Base-by-base conservation (phyloP, 108 stramenopile species). In the Cyclotella choctawhatcheeana region DNA sequence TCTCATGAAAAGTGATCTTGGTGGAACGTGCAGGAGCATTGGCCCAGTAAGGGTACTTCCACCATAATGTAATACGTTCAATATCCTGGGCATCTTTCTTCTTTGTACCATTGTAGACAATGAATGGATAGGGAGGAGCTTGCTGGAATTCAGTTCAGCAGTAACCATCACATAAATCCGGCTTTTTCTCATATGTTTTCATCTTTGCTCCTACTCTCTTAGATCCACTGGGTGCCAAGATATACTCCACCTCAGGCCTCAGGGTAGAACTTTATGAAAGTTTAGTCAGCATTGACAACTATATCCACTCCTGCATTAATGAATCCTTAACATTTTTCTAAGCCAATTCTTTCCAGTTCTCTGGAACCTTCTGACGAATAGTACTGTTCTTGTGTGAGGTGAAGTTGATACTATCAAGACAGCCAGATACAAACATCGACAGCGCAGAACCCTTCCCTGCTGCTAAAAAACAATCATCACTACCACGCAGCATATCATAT, bases 141-240 rank as follows among this genome's bases (percentile, higher is more conserved):
- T 10, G 17, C 18, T 50, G 4, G 48, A 13, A n/a, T 50, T 18
- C n/a, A 50, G 17, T n/a, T 50, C 48, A 4, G 48, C 6, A 4
- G n/a, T 18, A 50, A 50, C 48, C 48, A 50, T 50, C 48, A 50
- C 17, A n/a, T 50, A n/a, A 50, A 50, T 13, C 48, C 48, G 12
- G 48, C 48, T n/a, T 50, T 50, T 18, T 50, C 48, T n/a, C 18
- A 10, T 3, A 50, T 18, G 12, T n/a, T n/a, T 50, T 50, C 12
- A 50, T 17, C 48, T 50, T 50, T 3, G 17, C 17, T 4, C 48
- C 48, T 18, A 50, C 18, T 18, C 48, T 10, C 18, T 50, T 50
- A 4, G 48, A 10, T 50, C 48, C 48, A 4, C 4, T 18, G 12
- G 48, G 48, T 50, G 17, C 48, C 6, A 50, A 17, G 4, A 50